Base-by-base conservation (phyloP, 495 filamentous ascomycete genomes). In the Daldinia loculata region DNA sequence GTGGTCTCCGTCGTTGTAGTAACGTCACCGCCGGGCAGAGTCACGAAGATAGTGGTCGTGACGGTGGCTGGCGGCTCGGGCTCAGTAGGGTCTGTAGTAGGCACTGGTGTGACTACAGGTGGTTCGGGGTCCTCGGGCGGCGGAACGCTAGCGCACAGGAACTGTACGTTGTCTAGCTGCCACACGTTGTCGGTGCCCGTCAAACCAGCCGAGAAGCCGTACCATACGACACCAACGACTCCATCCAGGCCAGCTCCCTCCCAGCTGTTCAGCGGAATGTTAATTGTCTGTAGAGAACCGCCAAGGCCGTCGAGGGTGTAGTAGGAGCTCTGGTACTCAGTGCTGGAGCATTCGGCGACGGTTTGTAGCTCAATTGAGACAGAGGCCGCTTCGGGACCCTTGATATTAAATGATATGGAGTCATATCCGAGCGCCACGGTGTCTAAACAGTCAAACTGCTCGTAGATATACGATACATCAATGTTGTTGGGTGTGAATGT, bases 281-380 rank as follows among this genome's bases (percentile, higher is more conserved):
- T 86, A 61, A 88, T 71, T 4, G 83, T 85, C 76, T 89, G 84
- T 0, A 79, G 80, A 15, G 78, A 68, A 7, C 86, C 86, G 2
- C 84, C 88, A 53, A 90, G 64, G 43, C 81, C 82, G 61, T 74
- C 72, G 17, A 89, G 56, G 7, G 80, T 76, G 59, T 75, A 80
- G 66, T 77, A 85, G 34, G 78, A 79, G 74, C 85, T 87, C 12
- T 74, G 82, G 71, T 86, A 87, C 56, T 75, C 75, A 0, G 72
- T 75, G 0, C 74, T 78, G 1, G 69, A 61, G 75, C 88, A 89
- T 11, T 75, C 79, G 8, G 67, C 55, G 22, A 79, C 76, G 7
- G 84, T 87, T 71, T 90, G 88, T 50, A 89, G 66, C 78, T 89
- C 88, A 6, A 90, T 52, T 2, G 79, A 81, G 27, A 86, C 77